Evolutionary conservation across 306 rosid genomes (phyloP), one percentile per base, ranked within the genome.

Genomic region (Dryas alaskensis): DNA sequence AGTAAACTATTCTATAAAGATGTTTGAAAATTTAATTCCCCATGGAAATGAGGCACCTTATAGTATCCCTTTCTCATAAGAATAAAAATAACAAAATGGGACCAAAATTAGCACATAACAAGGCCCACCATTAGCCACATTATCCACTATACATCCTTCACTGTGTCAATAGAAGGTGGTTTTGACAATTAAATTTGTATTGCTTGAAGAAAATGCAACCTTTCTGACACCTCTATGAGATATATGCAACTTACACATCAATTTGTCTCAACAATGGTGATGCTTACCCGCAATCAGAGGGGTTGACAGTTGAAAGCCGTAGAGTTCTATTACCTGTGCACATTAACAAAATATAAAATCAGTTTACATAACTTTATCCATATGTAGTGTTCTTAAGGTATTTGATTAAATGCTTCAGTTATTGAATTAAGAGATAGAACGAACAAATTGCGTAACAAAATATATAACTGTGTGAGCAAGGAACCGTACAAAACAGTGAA

Each of bases 281-380:
- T 72, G 4, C 25, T 14, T 57, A 58, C 44, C 76, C 0, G 7
- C 57, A 58, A 45, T 72, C 67, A 43, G 66, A 72, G 57, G 51
- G 57, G 31, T 58, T 58, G 31, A 46, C 67, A 46, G 31, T 44
- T 58, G 66, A 44, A 44, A 71, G 49, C 65, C 74, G 12, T 59
- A 46, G 60, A 57, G 10, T 60, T 57, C 55, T 72, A 45, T 58
- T 62, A 58, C 76, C 76, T 72, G 67, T 72, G 67, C 37, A 59
- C 45, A 72, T 72, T 46, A 70, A 58, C 58, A 31, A 60, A 27
- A 27, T 46, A n/a, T 22, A 25, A 27, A 14, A 59, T 72, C 55
- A 71, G 76, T 55, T 22, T 45, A 16, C 57, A 59, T 13, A 58
- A 58, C 27, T 72, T 17, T 42, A 43, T 12, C 44, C 53, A 55